phyloP scores from a whole-genome alignment of 2,329 filamentous ascomycete species.

The Didymella sp. region DNA sequence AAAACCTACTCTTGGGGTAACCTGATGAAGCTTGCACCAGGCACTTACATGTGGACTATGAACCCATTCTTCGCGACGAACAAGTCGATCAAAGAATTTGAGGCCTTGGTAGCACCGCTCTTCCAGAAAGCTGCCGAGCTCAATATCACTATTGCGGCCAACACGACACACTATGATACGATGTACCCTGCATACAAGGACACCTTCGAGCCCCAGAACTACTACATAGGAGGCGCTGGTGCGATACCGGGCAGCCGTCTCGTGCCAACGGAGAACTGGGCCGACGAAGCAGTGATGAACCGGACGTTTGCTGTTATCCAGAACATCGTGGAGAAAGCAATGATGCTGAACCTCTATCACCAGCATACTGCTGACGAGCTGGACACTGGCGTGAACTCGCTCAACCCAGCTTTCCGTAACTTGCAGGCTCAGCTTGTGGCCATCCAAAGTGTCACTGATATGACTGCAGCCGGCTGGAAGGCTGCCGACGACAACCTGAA shows the following conservation, averaged over 20 bases:
- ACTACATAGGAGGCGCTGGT: slow-evolving; percentile 38
- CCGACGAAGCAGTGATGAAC: slow-evolving; percentile 33
- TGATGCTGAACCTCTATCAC: slow-evolving; percentile 35
- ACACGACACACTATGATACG: slow-evolving; percentile 33
- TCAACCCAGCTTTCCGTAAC: slow-evolving; percentile 43
- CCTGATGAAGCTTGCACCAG: slow-evolving; percentile 33
- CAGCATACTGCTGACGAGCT: slow-evolving; percentile 33
- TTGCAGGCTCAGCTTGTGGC: slow-evolving; percentile 34
- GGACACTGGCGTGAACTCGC: slow-evolving; percentile 33
- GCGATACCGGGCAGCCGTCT: slow-evolving; percentile 46
- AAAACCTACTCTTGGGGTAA: slow-evolving; percentile 41
- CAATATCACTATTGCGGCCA: slow-evolving; percentile 34
- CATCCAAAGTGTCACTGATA: slow-evolving; percentile 28
- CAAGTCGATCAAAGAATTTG: slow-evolving; percentile 33
- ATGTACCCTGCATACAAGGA: slow-evolving; percentile 43
- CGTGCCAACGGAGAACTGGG: slow-evolving; percentile 45
- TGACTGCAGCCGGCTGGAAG: slow-evolving; percentile 35
- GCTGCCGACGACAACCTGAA: slow-evolving; percentile 28
- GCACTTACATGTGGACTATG: slow-evolving; percentile 37
- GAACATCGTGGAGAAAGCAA: slow-evolving; percentile 32
- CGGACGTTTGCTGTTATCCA: slow-evolving; percentile 36
- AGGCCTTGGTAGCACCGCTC: slow-evolving; percentile 35
- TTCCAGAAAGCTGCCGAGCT: slow-evolving; percentile 33
- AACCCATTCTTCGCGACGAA: slow-evolving; percentile 38
- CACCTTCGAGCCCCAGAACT: slow-evolving; percentile 35